Evolutionary conservation across 148 eudicot species (phyloP), one percentile per base, ranked within the genome.

Genomic region (Rhododendron mucronatum): DNA sequence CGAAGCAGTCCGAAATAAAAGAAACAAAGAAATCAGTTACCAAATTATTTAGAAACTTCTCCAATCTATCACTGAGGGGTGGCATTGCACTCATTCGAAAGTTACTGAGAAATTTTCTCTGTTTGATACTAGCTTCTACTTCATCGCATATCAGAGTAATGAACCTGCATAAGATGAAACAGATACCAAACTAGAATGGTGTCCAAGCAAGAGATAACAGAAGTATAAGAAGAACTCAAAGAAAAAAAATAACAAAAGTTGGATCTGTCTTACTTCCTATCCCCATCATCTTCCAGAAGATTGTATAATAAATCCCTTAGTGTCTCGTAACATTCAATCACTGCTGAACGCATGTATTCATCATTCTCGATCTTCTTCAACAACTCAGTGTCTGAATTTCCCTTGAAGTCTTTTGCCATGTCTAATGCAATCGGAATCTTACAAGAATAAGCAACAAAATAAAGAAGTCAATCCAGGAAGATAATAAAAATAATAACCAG

Each of bases 371-470:
- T 97, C 94, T 90, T 97, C 91, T 88, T 93, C 89, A 94, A 92
- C 71, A 97, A 89, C 57, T 95, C 99, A 88, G 90, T 87, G 81
- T 94, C 98, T 26, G 94, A 95, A 87, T 88, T 93, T 84, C 92
- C 90, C 90, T 91, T 97, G 87, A 93, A 94, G 90, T 94, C 99
- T 91, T 97, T 97, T 33, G 99, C 99, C 98, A 97, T 97, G 90
- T 97, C 99, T 85, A 97, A 87, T 86, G 99, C 99, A 87, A 97
- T 97, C 13, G 98, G 99, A 90, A 97, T 97, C 99, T 97, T 86
- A 44, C 77, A 37, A 80, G 69, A 78, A 51, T 63, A 85, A 73
- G 75, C 53, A 45, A 85, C 69, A 41, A 63, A 48, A 83, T 21
- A 78, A 84, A 44, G 35, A 85, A 80, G 79, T 86, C 71, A 61